These are phyloP conservation scores for Akebia trifoliata DNA, from an alignment of 164 flowering plant genomes.

Conservation along the genomic window DNA sequence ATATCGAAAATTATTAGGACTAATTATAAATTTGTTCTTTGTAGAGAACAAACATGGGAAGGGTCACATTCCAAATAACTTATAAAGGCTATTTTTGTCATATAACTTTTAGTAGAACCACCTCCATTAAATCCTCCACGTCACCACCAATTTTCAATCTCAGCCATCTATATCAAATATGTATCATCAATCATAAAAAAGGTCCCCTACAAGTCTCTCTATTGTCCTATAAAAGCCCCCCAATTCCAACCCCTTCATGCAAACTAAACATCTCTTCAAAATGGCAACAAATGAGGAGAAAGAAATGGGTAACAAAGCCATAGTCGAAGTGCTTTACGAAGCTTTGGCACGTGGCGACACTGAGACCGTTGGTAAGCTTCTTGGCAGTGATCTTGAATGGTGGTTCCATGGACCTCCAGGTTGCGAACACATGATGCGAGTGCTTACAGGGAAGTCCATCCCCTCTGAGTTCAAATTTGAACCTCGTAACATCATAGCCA, in stretches of 20 bases:
- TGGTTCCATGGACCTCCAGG: constrained; percentile 90
- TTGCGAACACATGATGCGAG: constrained; percentile 78
- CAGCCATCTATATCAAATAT: not conserved
- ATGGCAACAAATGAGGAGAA: no score
- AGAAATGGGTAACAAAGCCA: constrained; percentile 26
- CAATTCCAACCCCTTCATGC: not conserved
- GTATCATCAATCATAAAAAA: no score
- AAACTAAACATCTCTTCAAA: no score
- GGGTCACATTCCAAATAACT: not conserved
- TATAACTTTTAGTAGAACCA: not conserved
- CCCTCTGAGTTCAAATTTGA: constrained; percentile 41
- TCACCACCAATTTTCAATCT: not conserved
- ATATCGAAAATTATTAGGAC: no score
- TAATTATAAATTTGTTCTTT: not conserved
- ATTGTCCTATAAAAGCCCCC: constrained; percentile 1
- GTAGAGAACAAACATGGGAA: not conserved
- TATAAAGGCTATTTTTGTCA: no score
- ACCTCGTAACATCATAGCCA: constrained; percentile 47
- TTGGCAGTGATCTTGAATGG: constrained; percentile 67
- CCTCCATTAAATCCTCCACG: constrained; percentile 1
- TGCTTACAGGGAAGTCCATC: constrained; percentile 55
- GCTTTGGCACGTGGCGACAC: constrained; percentile 35
- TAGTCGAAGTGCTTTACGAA: constrained; percentile 41
- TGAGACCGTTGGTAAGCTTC: constrained; percentile 23
- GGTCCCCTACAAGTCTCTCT: not conserved